These are phyloP conservation scores for Lachnellula subtilissima DNA, from an alignment of 2,329 filamentous ascomycete species.

Conservation along the genomic window DNA sequence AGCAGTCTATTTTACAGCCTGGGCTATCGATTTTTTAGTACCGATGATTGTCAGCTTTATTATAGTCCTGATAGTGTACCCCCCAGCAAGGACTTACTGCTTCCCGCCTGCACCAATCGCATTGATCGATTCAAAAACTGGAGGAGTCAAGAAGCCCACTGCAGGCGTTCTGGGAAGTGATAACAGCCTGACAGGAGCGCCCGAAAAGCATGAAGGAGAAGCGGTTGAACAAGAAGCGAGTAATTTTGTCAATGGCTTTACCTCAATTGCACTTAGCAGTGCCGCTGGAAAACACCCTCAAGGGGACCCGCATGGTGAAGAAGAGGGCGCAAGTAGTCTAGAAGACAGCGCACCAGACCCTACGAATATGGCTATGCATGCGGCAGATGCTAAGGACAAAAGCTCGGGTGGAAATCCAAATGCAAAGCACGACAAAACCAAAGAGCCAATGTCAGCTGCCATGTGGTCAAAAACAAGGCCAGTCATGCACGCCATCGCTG, in stretches of 20 bases:
- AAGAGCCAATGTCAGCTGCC: conserved; percentile 15
- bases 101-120: conserved; percentile 18
- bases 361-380: conserved; percentile 9
- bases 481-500: conserved; percentile 39
- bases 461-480: conserved; percentile 19
- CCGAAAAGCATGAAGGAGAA: conserved; percentile 20
- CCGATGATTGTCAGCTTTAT: conserved; percentile 16
- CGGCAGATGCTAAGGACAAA: conserved; percentile 11
- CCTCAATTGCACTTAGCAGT: conserved; percentile 7
- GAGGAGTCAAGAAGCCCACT: conserved; percentile 14
- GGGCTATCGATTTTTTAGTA: conserved; percentile 16
- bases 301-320: conserved; percentile 11
- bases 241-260: conserved; percentile 16
- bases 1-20: conserved; percentile 15
- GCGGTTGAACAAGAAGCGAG: conserved; percentile 21
- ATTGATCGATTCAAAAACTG: conserved; percentile 16
- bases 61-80: conserved; percentile 14
- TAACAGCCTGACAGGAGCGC: conserved; percentile 19
- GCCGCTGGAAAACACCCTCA: conserved; percentile 18
- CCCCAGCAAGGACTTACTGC: conserved; percentile 4
- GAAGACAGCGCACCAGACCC: conserved; percentile 17
- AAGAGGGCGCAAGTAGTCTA: conserved; percentile 9
- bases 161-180: conserved; percentile 18
- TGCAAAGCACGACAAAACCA: conserved; percentile 15
- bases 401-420: conserved; percentile 8